Conservation (phyloP, 2,329 filamentous ascomycete species). For the Sporothrix protearum region DNA sequence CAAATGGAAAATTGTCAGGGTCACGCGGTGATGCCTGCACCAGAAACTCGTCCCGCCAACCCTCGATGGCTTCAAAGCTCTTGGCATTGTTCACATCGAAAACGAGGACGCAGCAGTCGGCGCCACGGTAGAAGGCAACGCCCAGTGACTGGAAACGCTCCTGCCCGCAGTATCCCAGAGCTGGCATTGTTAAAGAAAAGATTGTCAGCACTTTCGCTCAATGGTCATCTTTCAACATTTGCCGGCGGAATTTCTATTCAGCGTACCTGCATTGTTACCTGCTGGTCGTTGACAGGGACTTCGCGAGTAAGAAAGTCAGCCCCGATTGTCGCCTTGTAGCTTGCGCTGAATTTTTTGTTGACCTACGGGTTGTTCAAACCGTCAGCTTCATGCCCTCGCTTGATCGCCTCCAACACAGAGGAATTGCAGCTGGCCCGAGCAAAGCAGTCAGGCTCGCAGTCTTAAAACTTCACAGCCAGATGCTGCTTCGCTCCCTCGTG, state of each 20-base stretch:
- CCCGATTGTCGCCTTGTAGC: constrained; percentile 99
- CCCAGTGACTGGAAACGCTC: constrained; percentile 96
- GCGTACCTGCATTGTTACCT: constrained; percentile 84
- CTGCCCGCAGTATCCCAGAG: constrained; percentile 98
- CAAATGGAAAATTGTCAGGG: constrained; percentile 96
- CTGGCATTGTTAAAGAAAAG: constrained; percentile 44
- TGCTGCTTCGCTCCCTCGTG: neutral
- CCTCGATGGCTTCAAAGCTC: constrained; percentile 97
- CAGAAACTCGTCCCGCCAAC: constrained; percentile 96
- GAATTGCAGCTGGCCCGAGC: neutral
- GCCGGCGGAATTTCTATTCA: no score
- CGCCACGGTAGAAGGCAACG: constrained; percentile 94
- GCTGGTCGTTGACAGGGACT: constrained; percentile 91
- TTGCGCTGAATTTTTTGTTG: constrained; percentile 99
- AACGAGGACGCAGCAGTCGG: constrained; percentile 95
- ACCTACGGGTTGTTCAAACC: constrained; percentile 55
- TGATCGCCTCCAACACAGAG: neutral
- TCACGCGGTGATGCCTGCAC: constrained; percentile 96
- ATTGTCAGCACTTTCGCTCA: neutral
- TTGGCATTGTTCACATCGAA: constrained; percentile 99
- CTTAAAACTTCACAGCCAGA: neutral
- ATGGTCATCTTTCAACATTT: neutral
- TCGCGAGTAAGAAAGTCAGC: constrained; percentile 98
- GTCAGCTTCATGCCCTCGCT: constrained; percentile 6
- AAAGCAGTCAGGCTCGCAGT: neutral